These are phyloP conservation scores for Phytopythium ostracodes DNA, from an alignment of 352 stramenopile species.

Conservation along the genomic window DNA sequence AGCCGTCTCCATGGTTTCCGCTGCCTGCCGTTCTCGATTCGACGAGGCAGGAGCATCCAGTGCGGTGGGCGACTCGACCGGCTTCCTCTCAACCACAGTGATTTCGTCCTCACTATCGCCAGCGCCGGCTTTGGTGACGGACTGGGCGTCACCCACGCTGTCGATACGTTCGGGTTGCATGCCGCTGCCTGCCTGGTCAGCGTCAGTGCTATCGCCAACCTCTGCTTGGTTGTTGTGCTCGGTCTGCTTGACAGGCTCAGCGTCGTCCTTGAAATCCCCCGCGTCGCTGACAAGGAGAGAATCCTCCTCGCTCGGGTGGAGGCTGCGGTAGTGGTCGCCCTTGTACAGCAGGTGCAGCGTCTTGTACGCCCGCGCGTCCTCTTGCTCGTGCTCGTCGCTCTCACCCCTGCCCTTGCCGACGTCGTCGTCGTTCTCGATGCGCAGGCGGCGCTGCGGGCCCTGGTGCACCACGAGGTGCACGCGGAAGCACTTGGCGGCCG, in stretches of 20 bases:
- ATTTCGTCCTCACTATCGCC: neutral
- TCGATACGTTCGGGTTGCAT: neutral
- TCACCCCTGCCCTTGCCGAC: slow-evolving; percentile 15
- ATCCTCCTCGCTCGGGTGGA: slow-evolving; percentile 23
- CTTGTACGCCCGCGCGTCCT: slow-evolving; percentile 16
- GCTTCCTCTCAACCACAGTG: neutral
- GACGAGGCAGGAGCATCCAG: neutral
- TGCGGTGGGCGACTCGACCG: neutral
- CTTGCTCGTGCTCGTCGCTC: neutral
- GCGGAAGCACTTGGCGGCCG: slow-evolving; percentile 49
- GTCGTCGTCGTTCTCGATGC: slow-evolving; percentile 34
- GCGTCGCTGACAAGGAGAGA: slow-evolving; percentile 7
- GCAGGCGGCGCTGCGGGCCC: slow-evolving; percentile 32
- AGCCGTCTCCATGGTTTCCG: neutral
- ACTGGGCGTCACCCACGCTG: neutral
- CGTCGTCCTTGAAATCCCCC: neutral
- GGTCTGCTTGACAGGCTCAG: neutral
- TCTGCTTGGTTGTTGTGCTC: neutral
- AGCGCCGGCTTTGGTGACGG: neutral
- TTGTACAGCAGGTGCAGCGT: slow-evolving; percentile 47
- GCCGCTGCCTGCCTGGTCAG: neutral
- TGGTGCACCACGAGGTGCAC: slow-evolving; percentile 61
- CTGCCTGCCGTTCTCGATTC: neutral
- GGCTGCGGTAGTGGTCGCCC: slow-evolving; percentile 50
- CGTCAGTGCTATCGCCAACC: neutral